Conservation (phyloP, 179 eudicot genomes). For the Beta lomatogona region DNA sequence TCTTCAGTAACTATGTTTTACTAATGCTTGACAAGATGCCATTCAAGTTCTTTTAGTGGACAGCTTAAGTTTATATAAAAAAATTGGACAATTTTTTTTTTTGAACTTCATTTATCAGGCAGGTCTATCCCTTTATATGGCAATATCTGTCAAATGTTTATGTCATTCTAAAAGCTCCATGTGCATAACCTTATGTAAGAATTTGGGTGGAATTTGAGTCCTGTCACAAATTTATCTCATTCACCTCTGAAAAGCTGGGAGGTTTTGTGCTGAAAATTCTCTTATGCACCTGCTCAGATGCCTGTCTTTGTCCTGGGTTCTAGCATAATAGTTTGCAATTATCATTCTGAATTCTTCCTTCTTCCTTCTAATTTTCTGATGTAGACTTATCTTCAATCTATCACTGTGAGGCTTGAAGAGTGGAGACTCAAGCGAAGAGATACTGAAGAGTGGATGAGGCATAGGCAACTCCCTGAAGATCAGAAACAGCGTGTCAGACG, state of each 20-base stretch:
- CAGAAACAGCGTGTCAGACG: conserved; percentile 71
- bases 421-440: conserved; percentile 96
- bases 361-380: conserved; percentile 9
- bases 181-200: background rate
- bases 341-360: background rate
- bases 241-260: background rate
- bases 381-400: conserved; percentile 93
- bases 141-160: background rate
- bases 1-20: background rate
- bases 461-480: conserved; percentile 96
- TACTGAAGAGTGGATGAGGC: conserved; percentile 98
- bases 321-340: background rate
- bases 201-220: background rate
- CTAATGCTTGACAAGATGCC: background rate
- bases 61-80: background rate
- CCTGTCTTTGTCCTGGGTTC: background rate
- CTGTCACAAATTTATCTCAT: background rate
- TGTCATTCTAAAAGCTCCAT: background rate
- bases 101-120: background rate
- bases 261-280: background rate
- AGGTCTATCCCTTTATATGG: background rate
- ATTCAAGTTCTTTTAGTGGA: background rate
- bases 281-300: background rate
- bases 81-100: background rate
- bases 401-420: conserved; percentile 90